These are phyloP conservation scores for Dimargaris cristalligena DNA, from an alignment of 192 early-diverging fungal genomes.

Conservation along the genomic window DNA sequence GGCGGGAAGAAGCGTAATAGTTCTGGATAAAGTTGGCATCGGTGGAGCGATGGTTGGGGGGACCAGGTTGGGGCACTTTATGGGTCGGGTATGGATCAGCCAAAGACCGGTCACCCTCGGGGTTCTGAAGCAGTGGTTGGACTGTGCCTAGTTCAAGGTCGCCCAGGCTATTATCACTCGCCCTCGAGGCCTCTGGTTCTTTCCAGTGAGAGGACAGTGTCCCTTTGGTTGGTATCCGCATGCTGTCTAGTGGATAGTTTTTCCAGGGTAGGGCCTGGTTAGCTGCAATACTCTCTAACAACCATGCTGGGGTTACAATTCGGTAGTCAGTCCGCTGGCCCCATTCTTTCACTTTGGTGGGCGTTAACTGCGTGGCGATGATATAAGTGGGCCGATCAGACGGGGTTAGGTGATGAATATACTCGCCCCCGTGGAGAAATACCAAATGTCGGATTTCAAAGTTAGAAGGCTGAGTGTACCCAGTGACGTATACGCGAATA, in stretches of 20 bases:
- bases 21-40: constrained; percentile 38
- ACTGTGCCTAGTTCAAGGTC: not conserved
- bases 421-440: constrained; percentile 34
- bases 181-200: not conserved
- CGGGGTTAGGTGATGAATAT: constrained; percentile 35
- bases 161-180: not conserved
- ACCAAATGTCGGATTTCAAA: constrained; percentile 31
- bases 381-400: constrained; percentile 40
- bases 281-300: constrained; percentile 47
- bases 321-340: constrained; percentile 29
- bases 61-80: not conserved
- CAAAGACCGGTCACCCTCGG: no score
- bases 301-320: constrained; percentile 58
- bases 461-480: constrained; percentile 46
- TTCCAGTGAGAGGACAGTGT: not conserved
- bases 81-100: not conserved
- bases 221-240: constrained; percentile 6
- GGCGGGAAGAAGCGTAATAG: constrained; percentile 48
- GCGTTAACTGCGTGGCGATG: constrained; percentile 43
- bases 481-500: constrained; percentile 38
- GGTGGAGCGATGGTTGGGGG: constrained; percentile 9
- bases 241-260: constrained; percentile 20
- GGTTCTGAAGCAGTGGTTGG: no score
- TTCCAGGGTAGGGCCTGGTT: constrained; percentile 47
- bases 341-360: constrained; percentile 46